Evolutionary conservation across 768 basidiomycete genomes (phyloP).

Genomic region (Flagelloscypha sp.): DNA sequence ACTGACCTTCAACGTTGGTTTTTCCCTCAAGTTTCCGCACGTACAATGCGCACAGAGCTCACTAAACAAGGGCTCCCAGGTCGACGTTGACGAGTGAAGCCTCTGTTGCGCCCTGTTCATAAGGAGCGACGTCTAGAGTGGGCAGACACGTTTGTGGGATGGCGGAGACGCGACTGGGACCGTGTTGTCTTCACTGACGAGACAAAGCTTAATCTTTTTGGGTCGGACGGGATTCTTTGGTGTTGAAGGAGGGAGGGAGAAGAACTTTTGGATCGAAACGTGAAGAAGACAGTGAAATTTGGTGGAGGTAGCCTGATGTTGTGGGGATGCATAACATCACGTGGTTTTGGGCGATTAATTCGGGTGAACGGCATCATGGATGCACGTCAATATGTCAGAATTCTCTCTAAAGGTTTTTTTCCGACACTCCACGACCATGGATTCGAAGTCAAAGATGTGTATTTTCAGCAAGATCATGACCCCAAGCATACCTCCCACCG

Average conservation of each 20-base stretch:
- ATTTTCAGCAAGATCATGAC: slow-evolving; percentile 21
- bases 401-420: slow-evolving; percentile 14
- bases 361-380: slow-evolving; percentile 17
- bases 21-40: too few species aligned
- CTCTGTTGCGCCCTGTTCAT: too few species aligned
- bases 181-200: slow-evolving; percentile 21
- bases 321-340: slow-evolving; percentile 19
- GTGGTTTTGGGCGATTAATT: slow-evolving; percentile 13
- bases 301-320: slow-evolving; percentile 20
- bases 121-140: too few species aligned
- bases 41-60: too few species aligned
- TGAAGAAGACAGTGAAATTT: slow-evolving; percentile 15
- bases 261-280: slow-evolving; percentile 9
- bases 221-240: slow-evolving; percentile 22
- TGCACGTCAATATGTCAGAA: slow-evolving; percentile 13
- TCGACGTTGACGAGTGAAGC: too few species aligned
- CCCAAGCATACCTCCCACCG: slow-evolving; percentile 13
- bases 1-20: too few species aligned
- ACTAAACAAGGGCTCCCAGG: too few species aligned
- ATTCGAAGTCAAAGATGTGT: slow-evolving; percentile 4
- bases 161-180: too few species aligned
- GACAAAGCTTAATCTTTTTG: slow-evolving; percentile 22
- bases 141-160: too few species aligned
- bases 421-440: slow-evolving; percentile 8
- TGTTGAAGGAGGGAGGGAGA: slow-evolving; percentile 16